These are phyloP conservation scores for Sugiyamaella lignohabitans DNA, from an alignment of 805 yeast genomes.

Conservation along the genomic window DNA sequence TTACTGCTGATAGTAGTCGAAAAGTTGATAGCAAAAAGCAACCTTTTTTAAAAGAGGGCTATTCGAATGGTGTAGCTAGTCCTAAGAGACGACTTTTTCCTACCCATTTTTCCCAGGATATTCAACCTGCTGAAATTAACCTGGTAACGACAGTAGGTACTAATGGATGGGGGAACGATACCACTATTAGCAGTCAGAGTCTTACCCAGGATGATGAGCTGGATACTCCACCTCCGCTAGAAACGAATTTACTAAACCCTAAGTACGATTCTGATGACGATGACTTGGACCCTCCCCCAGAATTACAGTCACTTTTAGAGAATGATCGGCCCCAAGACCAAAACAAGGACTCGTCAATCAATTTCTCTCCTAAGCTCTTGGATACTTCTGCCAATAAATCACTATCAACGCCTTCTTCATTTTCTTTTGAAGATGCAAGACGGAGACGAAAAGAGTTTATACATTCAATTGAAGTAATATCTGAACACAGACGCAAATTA, in stretches of 20 bases:
- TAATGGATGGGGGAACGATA: too few relatives aligned
- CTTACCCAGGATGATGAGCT: background rate
- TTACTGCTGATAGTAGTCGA: background rate
- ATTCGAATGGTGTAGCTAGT: background rate
- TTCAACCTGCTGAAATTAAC: too few relatives aligned
- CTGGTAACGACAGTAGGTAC: too few relatives aligned
- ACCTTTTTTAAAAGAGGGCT: too few relatives aligned
- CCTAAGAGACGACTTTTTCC: background rate
- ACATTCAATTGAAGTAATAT: slow-evolving; percentile 6
- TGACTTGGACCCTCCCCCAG: slow-evolving; percentile 8
- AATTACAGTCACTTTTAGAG: slow-evolving; percentile 2
- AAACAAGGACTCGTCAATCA: background rate
- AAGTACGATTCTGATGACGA: slow-evolving; percentile 3
- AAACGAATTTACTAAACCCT: background rate
- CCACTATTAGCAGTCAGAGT: too few relatives aligned
- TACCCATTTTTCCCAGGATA: too few relatives aligned
- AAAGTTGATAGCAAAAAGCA: too few relatives aligned
- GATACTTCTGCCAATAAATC: background rate
- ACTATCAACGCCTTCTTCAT: slow-evolving; percentile 4
- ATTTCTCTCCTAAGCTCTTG: too few relatives aligned
- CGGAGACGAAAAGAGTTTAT: slow-evolving; percentile 3
- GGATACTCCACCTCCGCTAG: background rate
- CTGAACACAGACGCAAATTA: background rate
- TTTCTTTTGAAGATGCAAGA: slow-evolving; percentile 8
- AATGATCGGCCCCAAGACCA: background rate